These are phyloP conservation scores for Penicillium decumbens DNA, from an alignment of 2,329 filamentous ascomycete genomes.

Conservation along the genomic window DNA sequence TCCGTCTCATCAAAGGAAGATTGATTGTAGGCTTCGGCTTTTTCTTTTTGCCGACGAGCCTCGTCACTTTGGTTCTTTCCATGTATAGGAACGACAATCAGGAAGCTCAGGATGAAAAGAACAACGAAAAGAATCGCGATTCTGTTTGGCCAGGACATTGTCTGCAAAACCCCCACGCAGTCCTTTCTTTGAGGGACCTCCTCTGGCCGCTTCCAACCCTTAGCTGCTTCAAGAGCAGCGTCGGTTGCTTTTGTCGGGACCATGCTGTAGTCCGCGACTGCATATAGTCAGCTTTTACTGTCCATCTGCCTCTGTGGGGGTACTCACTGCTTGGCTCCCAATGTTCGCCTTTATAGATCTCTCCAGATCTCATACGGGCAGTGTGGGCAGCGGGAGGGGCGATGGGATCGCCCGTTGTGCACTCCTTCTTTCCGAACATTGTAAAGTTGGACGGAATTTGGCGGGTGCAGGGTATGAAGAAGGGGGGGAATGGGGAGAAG, in stretches of 20 bases:
- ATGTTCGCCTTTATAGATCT: background rate
- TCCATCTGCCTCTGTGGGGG: background rate
- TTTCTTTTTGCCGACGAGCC: too few relatives aligned
- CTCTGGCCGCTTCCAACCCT: background rate
- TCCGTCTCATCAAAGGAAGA: too few relatives aligned
- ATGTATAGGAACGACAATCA: too few relatives aligned
- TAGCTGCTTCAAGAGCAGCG: background rate
- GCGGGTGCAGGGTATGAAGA: background rate
- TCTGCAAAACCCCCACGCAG: background rate
- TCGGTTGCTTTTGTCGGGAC: background rate
- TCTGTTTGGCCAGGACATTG: background rate
- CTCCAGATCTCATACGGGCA: background rate
- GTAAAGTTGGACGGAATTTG: background rate
- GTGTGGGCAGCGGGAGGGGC: background rate
- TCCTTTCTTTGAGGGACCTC: background rate
- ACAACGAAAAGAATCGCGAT: background rate
- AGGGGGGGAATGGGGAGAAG: background rate
- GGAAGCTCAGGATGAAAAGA: too few relatives aligned
- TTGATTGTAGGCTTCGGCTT: too few relatives aligned
- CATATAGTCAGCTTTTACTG: background rate
- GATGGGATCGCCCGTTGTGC: background rate
- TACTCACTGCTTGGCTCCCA: background rate
- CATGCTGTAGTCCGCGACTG: background rate
- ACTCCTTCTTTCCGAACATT: background rate
- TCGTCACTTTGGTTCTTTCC: too few relatives aligned